Base-by-base conservation (phyloP, 2,329 filamentous ascomycete genomes). In the Diaporthe australafricana region DNA sequence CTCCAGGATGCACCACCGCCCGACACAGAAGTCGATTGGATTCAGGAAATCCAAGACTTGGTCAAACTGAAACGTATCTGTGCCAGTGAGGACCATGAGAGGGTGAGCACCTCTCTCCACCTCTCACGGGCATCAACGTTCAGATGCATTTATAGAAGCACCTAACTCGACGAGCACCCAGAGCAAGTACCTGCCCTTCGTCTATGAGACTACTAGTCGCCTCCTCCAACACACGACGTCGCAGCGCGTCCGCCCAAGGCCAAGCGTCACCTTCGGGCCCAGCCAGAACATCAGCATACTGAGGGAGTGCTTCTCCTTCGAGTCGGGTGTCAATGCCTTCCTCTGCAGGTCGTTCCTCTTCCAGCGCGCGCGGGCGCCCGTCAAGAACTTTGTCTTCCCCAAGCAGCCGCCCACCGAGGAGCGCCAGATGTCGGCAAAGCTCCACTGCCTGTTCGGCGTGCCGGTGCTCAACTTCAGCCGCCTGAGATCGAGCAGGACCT, bases 391-490 rank as follows among this genome's bases (percentile, higher is more conserved):
- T 35, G 22, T 3, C 35, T 67, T 32, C 30, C 70, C 52, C 38
- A 75, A 74, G 20, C 50, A 67, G 30, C 74, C 79, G 11, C 84
- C 81, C 16, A 81, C 81, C 32, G 79, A 83, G 65, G 78, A 85
- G 42, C 87, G 88, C 38, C 93, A 94, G 81, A 83, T 88, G 75
- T 92, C 90, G 74, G 93, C 93, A 30, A 92, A 92, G 78, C 82
- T 95, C 30, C 92, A 94, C 78, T 89, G 89, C 74, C 83, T 94
- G 35, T 92, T 90, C 74, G 93, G 93, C 22, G 86, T 88, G n/a
- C 88, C 91, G 0, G 82, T 90, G 3, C 78, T 85, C 30, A 80
- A 80, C 38, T 73, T 78, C 30, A 80, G 81, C n/a, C 77, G 81
- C 35, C 80, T 81, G 14, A 76, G 82, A 16, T 80, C 79, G 8